These are phyloP conservation scores for Metschnikowia rubicola DNA, from an alignment of 805 yeast species.

Conservation along the genomic window DNA sequence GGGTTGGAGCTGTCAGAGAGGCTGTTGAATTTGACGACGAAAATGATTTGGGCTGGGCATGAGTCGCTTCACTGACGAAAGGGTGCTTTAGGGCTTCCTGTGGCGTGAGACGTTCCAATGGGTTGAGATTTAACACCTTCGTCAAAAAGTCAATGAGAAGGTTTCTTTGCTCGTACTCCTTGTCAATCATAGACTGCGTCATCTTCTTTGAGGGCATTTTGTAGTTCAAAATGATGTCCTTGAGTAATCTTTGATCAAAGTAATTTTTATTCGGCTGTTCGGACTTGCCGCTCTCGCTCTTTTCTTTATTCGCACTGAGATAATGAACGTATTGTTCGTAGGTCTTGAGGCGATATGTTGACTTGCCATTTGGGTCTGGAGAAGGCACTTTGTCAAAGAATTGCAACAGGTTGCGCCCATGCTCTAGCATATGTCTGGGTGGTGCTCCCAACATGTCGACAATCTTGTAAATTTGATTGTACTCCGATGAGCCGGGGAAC, in stretches of 20 bases:
- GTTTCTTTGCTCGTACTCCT: slow-evolving; percentile 69
- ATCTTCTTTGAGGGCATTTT: slow-evolving; percentile 60
- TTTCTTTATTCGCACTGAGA: slow-evolving; percentile 24
- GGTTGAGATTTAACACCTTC: slow-evolving; percentile 80
- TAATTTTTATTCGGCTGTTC: slow-evolving; percentile 87
- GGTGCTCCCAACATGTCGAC: slow-evolving; percentile 81
- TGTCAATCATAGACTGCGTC: slow-evolving; percentile 53
- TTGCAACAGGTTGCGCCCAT: slow-evolving; percentile 78
- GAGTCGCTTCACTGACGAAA: slow-evolving; percentile 51
- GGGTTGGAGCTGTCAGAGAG: slow-evolving; percentile 5
- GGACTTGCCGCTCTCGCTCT: slow-evolving; percentile 29
- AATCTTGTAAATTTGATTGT: slow-evolving; percentile 81
- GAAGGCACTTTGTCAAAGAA: slow-evolving; percentile 52
- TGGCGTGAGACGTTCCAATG: slow-evolving; percentile 94
- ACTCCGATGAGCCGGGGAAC: slow-evolving; percentile 93
- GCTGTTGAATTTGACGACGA: slow-evolving; percentile 1
- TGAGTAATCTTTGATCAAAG: slow-evolving; percentile 59
- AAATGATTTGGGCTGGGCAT: background rate
- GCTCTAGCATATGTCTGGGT: slow-evolving; percentile 94
- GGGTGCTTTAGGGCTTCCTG: slow-evolving; percentile 93
- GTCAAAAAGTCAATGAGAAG: slow-evolving; percentile 72
- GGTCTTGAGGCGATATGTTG: slow-evolving; percentile 30
- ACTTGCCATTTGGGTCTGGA: slow-evolving; percentile 23
- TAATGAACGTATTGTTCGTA: slow-evolving; percentile 36
- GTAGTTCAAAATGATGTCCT: slow-evolving; percentile 75